A percentile compares a stretch with the other conserved stretches of the same genome.
Evolutionary conservation across 768 basidiomycete species (phyloP).

Genomic region (Candolleomyces aberdarensis): DNA sequence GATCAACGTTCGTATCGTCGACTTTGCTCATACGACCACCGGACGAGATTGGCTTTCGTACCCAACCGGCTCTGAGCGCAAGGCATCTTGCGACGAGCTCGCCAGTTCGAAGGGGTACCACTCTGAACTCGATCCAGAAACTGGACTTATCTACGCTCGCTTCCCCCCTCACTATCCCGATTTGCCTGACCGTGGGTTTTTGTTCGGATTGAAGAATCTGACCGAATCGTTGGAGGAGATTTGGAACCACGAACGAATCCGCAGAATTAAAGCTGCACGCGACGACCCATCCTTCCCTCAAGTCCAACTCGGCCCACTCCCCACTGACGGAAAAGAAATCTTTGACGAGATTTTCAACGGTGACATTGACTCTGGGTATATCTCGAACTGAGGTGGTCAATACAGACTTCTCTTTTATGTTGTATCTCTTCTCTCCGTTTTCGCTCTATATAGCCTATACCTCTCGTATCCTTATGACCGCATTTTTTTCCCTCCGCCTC

Average conservation of each 20-base stretch:
- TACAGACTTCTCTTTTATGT: constrained; percentile 10
- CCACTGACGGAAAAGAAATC: constrained; percentile 73
- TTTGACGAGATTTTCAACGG: constrained; percentile 71
- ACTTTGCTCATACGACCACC: constrained; percentile 98
- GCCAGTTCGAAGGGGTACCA: constrained; percentile 73
- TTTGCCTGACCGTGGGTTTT: constrained; percentile 90
- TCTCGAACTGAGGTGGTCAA: constrained; percentile 54
- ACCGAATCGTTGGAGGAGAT: constrained; percentile 74
- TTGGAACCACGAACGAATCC: constrained; percentile 82
- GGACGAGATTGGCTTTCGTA: constrained; percentile 85
- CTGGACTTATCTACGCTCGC: constrained; percentile 82
- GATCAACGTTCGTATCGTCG: constrained; percentile 93
- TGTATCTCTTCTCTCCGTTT: constrained; percentile 8
- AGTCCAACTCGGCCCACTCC: constrained; percentile 59
- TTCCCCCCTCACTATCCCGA: constrained; percentile 92
- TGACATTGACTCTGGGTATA: constrained; percentile 70
- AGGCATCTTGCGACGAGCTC: constrained; percentile 41
- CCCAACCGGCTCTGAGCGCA: constrained; percentile 42
- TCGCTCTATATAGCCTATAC: background rate
- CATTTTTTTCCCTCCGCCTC: background rate
- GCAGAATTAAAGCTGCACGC: constrained; percentile 59
- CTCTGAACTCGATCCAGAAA: constrained; percentile 77
- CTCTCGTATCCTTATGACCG: background rate
- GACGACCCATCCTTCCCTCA: constrained; percentile 49
- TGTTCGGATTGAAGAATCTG: constrained; percentile 85